phyloP scores from a whole-genome alignment of 441 rosid species.

The Corymbia calophylla region DNA sequence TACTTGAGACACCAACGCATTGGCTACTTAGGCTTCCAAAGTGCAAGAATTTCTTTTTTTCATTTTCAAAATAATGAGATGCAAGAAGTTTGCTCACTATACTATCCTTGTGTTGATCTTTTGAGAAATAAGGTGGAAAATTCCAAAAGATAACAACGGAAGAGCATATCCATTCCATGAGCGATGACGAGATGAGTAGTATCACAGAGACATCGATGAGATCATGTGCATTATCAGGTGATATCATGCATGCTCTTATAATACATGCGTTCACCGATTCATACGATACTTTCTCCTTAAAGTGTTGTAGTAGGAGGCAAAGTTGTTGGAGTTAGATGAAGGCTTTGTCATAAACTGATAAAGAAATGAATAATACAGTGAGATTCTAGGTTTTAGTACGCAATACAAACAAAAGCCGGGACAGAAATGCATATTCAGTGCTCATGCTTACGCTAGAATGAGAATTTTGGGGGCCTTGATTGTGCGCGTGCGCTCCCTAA shows the following conservation, averaged over 20 bases:
- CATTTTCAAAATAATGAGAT: background rate
- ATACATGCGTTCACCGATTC: background rate
- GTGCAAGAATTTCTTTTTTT: background rate
- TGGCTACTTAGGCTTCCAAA: background rate
- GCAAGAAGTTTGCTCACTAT: background rate
- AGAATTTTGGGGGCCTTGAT: background rate
- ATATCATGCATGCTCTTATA: background rate
- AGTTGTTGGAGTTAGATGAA: background rate
- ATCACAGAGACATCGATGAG: background rate
- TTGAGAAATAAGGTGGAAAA: background rate
- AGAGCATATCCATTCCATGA: background rate
- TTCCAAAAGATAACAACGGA: background rate
- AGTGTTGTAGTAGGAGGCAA: background rate
- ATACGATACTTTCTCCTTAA: background rate
- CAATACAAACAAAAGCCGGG: background rate
- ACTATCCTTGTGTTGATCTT: background rate
- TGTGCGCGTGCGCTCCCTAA: background rate
- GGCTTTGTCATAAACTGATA: background rate
- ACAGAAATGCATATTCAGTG: background rate
- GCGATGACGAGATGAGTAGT: background rate
- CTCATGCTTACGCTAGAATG: background rate
- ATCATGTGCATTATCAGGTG: background rate
- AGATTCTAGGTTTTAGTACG: background rate
- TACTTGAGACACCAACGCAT: background rate
- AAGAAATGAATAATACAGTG: background rate